Evolutionary conservation across 768 basidiomycete genomes (phyloP).

Genomic region (Lyophyllum shimeji): DNA sequence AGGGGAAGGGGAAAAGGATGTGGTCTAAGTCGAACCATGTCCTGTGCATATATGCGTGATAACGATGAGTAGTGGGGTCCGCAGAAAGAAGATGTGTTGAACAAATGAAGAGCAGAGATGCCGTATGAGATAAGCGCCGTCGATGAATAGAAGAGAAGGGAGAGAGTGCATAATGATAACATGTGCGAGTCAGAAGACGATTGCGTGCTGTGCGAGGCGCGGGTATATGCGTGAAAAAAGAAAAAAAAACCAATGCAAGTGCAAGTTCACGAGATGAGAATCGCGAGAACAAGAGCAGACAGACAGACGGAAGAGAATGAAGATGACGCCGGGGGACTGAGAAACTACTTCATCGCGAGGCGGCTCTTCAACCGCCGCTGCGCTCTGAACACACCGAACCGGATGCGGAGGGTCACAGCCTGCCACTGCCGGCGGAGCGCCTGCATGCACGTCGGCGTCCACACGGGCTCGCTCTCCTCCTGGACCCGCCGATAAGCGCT

Average conservation of each 20-base stretch:
- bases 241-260: slow-evolving; percentile 2
- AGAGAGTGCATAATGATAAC: not conserved
- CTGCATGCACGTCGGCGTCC: slow-evolving; percentile 59
- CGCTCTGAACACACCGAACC: slow-evolving; percentile 57
- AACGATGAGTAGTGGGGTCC: too few species aligned
- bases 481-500: too few species aligned
- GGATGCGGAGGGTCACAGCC: slow-evolving; percentile 51
- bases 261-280: too few species aligned
- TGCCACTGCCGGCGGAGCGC: slow-evolving; percentile 60
- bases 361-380: slow-evolving; percentile 32
- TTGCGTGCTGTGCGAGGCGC: not conserved
- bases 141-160: too few species aligned
- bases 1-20: not conserved
- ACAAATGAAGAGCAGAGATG: not conserved
- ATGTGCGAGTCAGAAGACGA: not conserved
- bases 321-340: not conserved
- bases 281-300: too few species aligned
- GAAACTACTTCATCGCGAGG: slow-evolving; percentile 22
- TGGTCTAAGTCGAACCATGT: not conserved
- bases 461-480: slow-evolving; percentile 19
- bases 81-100: not conserved
- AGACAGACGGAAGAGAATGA: not conserved
- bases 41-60: too few species aligned
- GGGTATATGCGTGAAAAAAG: not conserved
- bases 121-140: not conserved